A percentile compares a stretch with the other conserved stretches of the same genome.
Evolutionary conservation across 2,329 filamentous ascomycete species (phyloP).

Genomic region (Aspergillus udagawae): DNA sequence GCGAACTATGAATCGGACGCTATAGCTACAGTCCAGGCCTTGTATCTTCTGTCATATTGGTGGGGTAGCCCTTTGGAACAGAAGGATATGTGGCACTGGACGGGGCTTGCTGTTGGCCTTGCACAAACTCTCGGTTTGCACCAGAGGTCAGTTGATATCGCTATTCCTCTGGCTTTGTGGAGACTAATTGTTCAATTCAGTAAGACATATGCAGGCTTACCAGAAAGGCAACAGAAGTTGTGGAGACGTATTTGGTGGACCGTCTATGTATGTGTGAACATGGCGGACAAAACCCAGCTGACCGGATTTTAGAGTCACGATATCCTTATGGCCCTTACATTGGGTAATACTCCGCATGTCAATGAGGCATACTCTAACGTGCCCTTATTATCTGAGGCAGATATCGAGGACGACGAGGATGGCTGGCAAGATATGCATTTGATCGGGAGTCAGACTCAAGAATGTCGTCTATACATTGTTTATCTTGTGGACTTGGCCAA

Average conservation of each 20-base stretch:
- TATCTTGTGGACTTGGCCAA: not conserved
- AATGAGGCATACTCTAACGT: slow-evolving; percentile 6
- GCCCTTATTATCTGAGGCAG: not conserved
- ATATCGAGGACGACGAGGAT: not conserved
- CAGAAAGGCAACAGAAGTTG: not conserved
- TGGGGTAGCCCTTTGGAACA: slow-evolving; percentile 6
- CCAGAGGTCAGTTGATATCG: not conserved
- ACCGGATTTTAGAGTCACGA: not conserved
- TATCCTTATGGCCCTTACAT: slow-evolving; percentile 1
- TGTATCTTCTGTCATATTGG: slow-evolving; percentile 3
- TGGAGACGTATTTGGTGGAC: not conserved
- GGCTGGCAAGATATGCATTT: not conserved
- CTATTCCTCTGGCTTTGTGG: not conserved
- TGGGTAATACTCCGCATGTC: slow-evolving; percentile 5
- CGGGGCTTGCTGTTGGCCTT: slow-evolving; percentile 1
- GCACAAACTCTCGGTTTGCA: slow-evolving; percentile 6
- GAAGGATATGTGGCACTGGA: slow-evolving; percentile 10
- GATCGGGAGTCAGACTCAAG: not conserved
- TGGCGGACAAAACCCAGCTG: not conserved
- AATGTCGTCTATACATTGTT: not conserved
- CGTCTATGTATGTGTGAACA: not conserved
- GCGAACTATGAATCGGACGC: slow-evolving; percentile 5
- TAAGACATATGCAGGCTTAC: not conserved
- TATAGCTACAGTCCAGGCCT: slow-evolving; percentile 3
- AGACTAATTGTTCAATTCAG: not conserved